A percentile compares a stretch with the other conserved stretches of the same genome.
These are phyloP conservation scores for Amanita pseudoporphyria DNA, from an alignment of 768 basidiomycete species.

Conservation along the genomic window DNA sequence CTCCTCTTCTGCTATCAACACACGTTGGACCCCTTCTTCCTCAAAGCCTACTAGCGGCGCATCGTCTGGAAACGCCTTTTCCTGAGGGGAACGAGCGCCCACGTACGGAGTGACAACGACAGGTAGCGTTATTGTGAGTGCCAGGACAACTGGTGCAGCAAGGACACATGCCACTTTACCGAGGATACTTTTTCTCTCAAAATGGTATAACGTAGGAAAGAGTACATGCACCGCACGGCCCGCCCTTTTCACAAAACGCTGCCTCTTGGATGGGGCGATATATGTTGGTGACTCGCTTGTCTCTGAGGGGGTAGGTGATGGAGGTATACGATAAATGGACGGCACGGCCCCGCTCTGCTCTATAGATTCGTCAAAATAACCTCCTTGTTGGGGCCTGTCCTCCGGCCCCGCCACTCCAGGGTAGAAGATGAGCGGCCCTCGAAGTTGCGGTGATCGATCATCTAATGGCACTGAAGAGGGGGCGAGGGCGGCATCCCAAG, in stretches of 20 bases:
- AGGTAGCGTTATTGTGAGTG: slow-evolving; percentile 81
- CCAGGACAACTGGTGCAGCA: slow-evolving; percentile 80
- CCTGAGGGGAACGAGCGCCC: slow-evolving; percentile 20
- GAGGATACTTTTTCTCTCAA: slow-evolving; percentile 57
- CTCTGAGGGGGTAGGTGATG: slow-evolving; percentile 32
- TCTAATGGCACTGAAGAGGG: slow-evolving; percentile 28
- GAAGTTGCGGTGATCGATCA: slow-evolving; percentile 29
- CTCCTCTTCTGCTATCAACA: slow-evolving; percentile 66
- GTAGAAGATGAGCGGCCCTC: not conserved
- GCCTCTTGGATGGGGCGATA: slow-evolving; percentile 29
- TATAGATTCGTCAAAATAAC: not conserved
- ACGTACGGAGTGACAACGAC: slow-evolving; percentile 68
- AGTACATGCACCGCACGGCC: slow-evolving; percentile 47
- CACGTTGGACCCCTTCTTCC: slow-evolving; percentile 62
- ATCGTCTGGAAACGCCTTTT: slow-evolving; percentile 27
- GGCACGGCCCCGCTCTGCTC: slow-evolving; percentile 30
- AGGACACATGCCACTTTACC: slow-evolving; percentile 69
- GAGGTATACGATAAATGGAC: slow-evolving; percentile 47
- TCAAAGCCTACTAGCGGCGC: slow-evolving; percentile 59
- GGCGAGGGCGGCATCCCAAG: slow-evolving; percentile 43
- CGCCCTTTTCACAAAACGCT: slow-evolving; percentile 28
- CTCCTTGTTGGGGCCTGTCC: not conserved
- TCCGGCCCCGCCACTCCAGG: not conserved
- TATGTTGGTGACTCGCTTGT: slow-evolving; percentile 35
- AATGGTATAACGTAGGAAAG: slow-evolving; percentile 78